Evolutionary conservation across 2,329 filamentous ascomycete genomes (phyloP).

Genomic region (Pseudocercospora musae): DNA sequence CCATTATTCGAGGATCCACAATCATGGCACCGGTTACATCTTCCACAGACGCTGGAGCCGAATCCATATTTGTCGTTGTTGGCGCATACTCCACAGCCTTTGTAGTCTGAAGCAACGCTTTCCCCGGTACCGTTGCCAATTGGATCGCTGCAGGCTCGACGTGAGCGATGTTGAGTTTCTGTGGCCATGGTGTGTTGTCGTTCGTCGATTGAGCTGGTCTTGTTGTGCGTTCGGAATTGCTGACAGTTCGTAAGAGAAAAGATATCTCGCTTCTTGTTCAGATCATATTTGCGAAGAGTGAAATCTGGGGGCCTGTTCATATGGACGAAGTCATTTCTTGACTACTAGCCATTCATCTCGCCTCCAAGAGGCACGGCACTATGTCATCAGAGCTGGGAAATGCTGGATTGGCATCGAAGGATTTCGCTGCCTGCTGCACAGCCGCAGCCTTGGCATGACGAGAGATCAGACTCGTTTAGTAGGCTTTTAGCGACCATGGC

Average conservation of each 20-base stretch:
- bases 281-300: background rate
- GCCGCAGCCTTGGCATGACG: background rate
- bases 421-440: background rate
- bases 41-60: slow-evolving; percentile 15
- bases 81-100: slow-evolving; percentile 11
- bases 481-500: background rate
- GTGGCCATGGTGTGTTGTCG: background rate
- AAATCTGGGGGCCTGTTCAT: background rate
- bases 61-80: slow-evolving; percentile 16
- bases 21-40: slow-evolving; percentile 16
- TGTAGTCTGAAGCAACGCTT: background rate
- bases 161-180: background rate
- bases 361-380: background rate
- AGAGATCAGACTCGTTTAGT: background rate
- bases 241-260: background rate
- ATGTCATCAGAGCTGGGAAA: background rate
- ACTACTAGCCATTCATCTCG: background rate
- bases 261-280: background rate
- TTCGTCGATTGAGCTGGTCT: background rate
- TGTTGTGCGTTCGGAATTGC: background rate
- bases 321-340: background rate
- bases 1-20: slow-evolving; percentile 18
- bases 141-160: slow-evolving; percentile 12
- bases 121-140: slow-evolving; percentile 10
- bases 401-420: background rate